Conservation (phyloP, 108 stramenopile genomes). For the Cyclostephanos tholiformis region DNA sequence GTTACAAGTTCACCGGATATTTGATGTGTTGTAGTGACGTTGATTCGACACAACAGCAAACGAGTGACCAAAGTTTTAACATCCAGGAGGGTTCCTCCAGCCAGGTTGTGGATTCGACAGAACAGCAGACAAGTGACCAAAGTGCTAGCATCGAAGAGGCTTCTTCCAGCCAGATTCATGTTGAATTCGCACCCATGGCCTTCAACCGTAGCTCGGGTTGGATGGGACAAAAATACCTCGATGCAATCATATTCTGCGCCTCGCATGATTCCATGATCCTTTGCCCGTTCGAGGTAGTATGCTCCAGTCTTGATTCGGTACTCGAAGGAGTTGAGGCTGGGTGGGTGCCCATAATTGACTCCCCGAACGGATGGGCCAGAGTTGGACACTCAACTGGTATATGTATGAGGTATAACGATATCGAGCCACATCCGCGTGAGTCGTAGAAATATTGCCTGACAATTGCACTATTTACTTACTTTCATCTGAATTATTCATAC, state of each 20-base stretch:
- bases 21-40: too few relatives aligned
- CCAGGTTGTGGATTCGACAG: not conserved
- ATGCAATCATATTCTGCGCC: conserved; percentile 25
- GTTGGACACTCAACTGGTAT: conserved; percentile 19
- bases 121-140: not conserved
- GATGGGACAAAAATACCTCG: conserved; percentile 17
- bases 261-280: conserved; percentile 2
- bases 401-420: conserved; percentile 26
- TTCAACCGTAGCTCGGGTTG: conserved; percentile 21
- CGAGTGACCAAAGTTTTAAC: too few relatives aligned
- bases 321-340: not conserved
- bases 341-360: conserved; percentile 34
- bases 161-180: too few relatives aligned
- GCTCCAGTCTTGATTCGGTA: conserved; percentile 10
- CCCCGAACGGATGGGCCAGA: conserved; percentile 38
- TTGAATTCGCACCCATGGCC: conserved; percentile 4
- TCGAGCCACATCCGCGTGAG: conserved; percentile 22
- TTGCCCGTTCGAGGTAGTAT: conserved; percentile 10
- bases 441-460: too few relatives aligned
- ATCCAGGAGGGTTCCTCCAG: too few relatives aligned
- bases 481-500: too few relatives aligned
- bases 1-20: too few relatives aligned
- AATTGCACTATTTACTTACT: too few relatives aligned
- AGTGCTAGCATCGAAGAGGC: too few relatives aligned
- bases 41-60: too few relatives aligned